Base-by-base conservation (phyloP, 805 yeast genomes). In the Suhomyces sp. region DNA sequence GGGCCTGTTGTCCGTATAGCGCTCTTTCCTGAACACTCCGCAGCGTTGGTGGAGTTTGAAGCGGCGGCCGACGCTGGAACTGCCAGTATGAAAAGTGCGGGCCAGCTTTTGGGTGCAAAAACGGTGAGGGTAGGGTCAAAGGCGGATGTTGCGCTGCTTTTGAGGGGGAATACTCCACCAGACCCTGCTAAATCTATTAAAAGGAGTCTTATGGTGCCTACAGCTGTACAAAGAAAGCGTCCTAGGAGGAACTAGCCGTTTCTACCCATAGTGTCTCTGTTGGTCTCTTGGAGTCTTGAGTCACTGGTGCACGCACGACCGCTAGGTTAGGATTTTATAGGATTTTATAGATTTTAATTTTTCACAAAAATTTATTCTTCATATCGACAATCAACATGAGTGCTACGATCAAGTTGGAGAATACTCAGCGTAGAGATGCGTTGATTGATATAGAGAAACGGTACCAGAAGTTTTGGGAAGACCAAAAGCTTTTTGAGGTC, bases 391-490 rank as follows among this genome's bases (percentile, higher is more conserved):
- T 21, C 56, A 60, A 41, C 46, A 73, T 75, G 78, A 72, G 77
- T 66, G 69, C 71, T 55, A 60, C 74, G 25, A 66, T 72, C 49
- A 72, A 71, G 60, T 63, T 72, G 57, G 78, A 77, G 63, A 79
- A 89, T 75, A 94, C 99, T 50, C 82, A 89, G 60, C 91, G 98
- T 77, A 86, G 99, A 77, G 99, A 94, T 80, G 84, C 93, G 50
- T 82, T 94, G 62, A 86, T 90, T 57, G 96, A 78, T 29, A 86
- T 89, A 62, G 99, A 94, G 71, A 84, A 87, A 72, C 87, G 86
- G 70, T 92, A 89, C 72, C 97, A 92, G 74, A 73, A 83, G 63
- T 63, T 82, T 40, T 94, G 99, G 99, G 80, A 82, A 29, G 92
- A 89, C 24, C 96, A 89, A 56, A 87, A 89, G 65, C 76, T 83